These are phyloP conservation scores for Trichothecium roseum DNA, from an alignment of 2,329 filamentous ascomycete genomes.

Conservation along the genomic window DNA sequence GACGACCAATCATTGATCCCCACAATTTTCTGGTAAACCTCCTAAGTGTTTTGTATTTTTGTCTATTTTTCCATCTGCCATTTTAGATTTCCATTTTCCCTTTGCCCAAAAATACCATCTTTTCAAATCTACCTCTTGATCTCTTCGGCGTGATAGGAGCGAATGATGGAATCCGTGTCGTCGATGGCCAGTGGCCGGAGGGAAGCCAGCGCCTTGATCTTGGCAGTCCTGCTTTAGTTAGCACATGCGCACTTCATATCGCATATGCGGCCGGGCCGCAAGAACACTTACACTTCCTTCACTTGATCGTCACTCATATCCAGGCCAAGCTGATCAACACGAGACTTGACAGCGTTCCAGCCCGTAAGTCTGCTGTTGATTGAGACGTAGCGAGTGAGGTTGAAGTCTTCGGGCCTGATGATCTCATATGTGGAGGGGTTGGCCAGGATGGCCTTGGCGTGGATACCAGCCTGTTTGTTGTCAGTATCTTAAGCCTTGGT, in stretches of 20 bases:
- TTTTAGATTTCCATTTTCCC: too few species aligned
- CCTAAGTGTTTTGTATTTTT: too few species aligned
- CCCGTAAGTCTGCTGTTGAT: slow-evolving; percentile 2
- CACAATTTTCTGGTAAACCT: too few species aligned
- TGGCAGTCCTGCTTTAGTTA: background rate
- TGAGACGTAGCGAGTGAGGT: slow-evolving; percentile 2
- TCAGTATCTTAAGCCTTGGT: background rate
- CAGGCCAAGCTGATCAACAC: slow-evolving; percentile 1
- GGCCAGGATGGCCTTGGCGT: slow-evolving; percentile 4
- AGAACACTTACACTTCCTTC: slow-evolving; percentile 2
- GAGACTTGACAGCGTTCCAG: slow-evolving; percentile 3
- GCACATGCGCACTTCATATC: background rate
- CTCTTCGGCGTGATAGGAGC: slow-evolving; percentile 12
- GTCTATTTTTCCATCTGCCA: too few species aligned
- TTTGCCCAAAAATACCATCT: too few species aligned
- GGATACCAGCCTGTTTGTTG: background rate
- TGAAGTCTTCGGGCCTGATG: slow-evolving; percentile 2
- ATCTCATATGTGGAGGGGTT: slow-evolving; percentile 5
- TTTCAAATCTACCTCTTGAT: slow-evolving; percentile 17
- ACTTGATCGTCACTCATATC: slow-evolving; percentile 1
- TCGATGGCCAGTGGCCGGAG: slow-evolving; percentile 3
- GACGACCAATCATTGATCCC: too few species aligned
- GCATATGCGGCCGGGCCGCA: too few species aligned
- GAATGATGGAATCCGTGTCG: slow-evolving; percentile 2
- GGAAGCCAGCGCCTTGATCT: slow-evolving; percentile 1